Evolutionary conservation across 331 rosid genomes (phyloP), one percentile per base, ranked within the genome.

Genomic region (Acacia concinna): DNA sequence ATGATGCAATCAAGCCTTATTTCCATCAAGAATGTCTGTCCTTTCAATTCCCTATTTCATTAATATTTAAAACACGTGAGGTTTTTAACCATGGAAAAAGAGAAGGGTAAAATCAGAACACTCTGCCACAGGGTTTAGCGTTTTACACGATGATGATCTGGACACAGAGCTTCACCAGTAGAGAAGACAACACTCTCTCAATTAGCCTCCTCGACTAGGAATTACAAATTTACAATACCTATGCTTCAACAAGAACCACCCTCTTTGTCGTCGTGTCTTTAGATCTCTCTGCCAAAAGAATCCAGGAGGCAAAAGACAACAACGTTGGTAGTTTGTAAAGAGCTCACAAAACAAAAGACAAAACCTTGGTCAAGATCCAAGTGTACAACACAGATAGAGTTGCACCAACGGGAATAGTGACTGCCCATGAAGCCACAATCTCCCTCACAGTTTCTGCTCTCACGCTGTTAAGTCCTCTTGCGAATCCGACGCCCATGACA

Each of bases 401-500:
- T 51, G 94, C 96, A 54, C 99, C 99, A 73, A 90, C 98, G 0
- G 98, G 99, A 74, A 93, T 91, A 69, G 99, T 96, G 25, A 96
- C 89, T 2, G 86, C 90, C 99, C 99, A 96, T 44, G 98, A 96
- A 79, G 88, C 75, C 76, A 90, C 97, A 83, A 96, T 96, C 89
- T 90, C 99, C 86, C 79, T 96, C 87, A 96, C 97, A 20, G 99
- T 96, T 87, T 93, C 97, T 37, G 98, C 46, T 86, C 98, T 91
- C 57, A 93, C 93, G 62, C 82, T 93, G 78, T 96, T 96, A 20
- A 93, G 79, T 76, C 97, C 99, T 83, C 98, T 91, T 6, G 99
- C 99, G 68, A 96, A 93, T 11, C 99, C 98, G 6, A 96, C 98
- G 1, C 99, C 99, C 98, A 96, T 96, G 31, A 96, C 99, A 20